Conservation (phyloP, 2,329 filamentous ascomycete species). For the Penicillium brevicompactum region DNA sequence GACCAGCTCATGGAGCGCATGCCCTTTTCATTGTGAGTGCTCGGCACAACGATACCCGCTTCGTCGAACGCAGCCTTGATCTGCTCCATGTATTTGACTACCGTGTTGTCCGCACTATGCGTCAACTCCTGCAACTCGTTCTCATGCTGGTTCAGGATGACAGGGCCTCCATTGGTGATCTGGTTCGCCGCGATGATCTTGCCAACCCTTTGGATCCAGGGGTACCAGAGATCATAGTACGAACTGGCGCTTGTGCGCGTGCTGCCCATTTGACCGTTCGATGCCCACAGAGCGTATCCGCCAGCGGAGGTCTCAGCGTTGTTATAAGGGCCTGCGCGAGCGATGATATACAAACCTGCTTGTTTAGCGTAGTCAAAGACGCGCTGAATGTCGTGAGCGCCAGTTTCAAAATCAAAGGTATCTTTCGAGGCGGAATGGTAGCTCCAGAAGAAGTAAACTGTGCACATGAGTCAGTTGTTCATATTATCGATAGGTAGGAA, state of each 20-base stretch:
- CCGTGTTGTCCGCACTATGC: constrained; percentile 47
- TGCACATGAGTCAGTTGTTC: not conserved
- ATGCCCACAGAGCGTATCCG: constrained; percentile 50
- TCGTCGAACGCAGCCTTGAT: constrained; percentile 49
- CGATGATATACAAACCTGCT: constrained; percentile 55
- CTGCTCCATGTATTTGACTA: constrained; percentile 57
- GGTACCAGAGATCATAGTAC: constrained; percentile 51
- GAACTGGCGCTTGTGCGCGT: constrained; percentile 47
- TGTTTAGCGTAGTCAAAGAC: constrained; percentile 55
- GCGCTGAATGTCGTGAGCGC: constrained; percentile 55
- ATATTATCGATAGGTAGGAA: not conserved
- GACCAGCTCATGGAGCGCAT: constrained; percentile 55
- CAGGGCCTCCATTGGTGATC: constrained; percentile 54
- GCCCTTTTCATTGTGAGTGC: constrained; percentile 55
- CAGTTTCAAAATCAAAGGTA: constrained; percentile 53
- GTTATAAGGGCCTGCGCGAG: constrained; percentile 54
- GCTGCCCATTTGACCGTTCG: constrained; percentile 50
- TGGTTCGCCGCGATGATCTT: constrained; percentile 53
- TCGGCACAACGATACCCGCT: constrained; percentile 53
- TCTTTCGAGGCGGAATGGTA: constrained; percentile 31
- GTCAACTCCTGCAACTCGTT: constrained; percentile 54
- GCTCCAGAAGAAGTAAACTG: constrained; percentile 37
- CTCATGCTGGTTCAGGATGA: constrained; percentile 57
- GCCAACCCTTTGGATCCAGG: constrained; percentile 51
- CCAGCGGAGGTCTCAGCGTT: constrained; percentile 56